These are phyloP conservation scores for Monosporascus sp. DNA, from an alignment of 2,329 filamentous ascomycete genomes.

Conservation along the genomic window DNA sequence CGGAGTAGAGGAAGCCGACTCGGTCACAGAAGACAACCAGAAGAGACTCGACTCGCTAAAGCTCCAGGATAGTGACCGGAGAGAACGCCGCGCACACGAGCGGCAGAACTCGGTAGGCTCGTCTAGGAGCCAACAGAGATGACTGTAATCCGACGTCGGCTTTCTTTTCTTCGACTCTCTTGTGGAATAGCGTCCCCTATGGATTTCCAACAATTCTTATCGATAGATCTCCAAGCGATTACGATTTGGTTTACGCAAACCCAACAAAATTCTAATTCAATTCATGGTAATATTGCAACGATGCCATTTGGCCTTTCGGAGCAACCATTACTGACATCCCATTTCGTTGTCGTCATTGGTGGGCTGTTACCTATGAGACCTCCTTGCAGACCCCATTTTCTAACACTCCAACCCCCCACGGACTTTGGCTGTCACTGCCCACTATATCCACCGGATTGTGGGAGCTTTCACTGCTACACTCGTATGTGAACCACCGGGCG, in stretches of 20 bases:
- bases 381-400: background rate
- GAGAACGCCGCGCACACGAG: slow-evolving; percentile 51
- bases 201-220: slow-evolving; percentile 13
- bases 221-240: slow-evolving; percentile 22
- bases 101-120: slow-evolving; percentile 56
- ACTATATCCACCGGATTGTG: too few species aligned
- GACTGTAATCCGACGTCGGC: slow-evolving; percentile 1
- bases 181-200: slow-evolving; percentile 9
- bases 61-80: slow-evolving; percentile 73
- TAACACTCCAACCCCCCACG: background rate
- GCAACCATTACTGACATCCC: background rate
- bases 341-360: background rate
- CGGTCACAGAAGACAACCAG: slow-evolving; percentile 74
- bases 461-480: background rate
- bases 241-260: slow-evolving; percentile 20
- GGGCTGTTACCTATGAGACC: background rate
- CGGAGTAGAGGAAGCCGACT: slow-evolving; percentile 70
- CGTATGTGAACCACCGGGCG: background rate
- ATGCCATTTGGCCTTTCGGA: background rate
- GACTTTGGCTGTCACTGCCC: too few species aligned
- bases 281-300: slow-evolving; percentile 3
- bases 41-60: slow-evolving; percentile 86
- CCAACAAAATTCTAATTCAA: slow-evolving; percentile 19
- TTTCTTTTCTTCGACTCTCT: slow-evolving; percentile 7
- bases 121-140: slow-evolving; percentile 44